Conservation (phyloP, 2,329 filamentous ascomycete genomes). For the Coniochaeta pulveracea region DNA sequence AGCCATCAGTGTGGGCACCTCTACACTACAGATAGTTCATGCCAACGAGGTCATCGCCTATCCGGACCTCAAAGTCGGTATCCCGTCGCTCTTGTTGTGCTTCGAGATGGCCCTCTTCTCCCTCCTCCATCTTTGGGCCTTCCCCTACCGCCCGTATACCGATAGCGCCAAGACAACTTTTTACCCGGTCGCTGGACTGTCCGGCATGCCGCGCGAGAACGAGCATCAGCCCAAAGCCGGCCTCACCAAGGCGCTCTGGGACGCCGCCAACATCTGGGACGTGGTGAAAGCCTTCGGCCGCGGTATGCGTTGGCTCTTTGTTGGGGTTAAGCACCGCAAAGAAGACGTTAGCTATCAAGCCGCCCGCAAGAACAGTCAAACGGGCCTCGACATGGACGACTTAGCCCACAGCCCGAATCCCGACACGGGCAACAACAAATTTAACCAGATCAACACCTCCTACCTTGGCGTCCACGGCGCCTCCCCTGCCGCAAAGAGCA, state of each 20-base stretch:
- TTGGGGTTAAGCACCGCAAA: constrained; percentile 53
- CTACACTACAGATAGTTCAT: constrained; percentile 50
- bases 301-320: constrained; percentile 69
- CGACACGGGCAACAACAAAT: constrained; percentile 10
- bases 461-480: constrained; percentile 9
- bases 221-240: constrained; percentile 42
- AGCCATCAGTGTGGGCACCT: constrained; percentile 38
- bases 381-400: constrained; percentile 24
- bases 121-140: constrained; percentile 71
- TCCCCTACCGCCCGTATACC: constrained; percentile 63
- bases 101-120: constrained; percentile 79
- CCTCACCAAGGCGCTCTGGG: constrained; percentile 52
- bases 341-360: constrained; percentile 36
- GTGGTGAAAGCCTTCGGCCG: constrained; percentile 69
- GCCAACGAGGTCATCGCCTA: constrained; percentile 51
- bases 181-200: constrained; percentile 31
- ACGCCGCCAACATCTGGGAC: constrained; percentile 75
- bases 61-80: constrained; percentile 69
- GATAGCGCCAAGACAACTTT: constrained; percentile 29
- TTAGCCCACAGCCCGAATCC: constrained; percentile 18
- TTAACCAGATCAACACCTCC: constrained; percentile 6
- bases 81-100: constrained; percentile 67
- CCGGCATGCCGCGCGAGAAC: constrained; percentile 32
- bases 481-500: constrained; percentile 19
- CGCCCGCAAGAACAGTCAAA: constrained; percentile 19